Base-by-base conservation (phyloP, 345 rosid species). In the Microcos paniculata region DNA sequence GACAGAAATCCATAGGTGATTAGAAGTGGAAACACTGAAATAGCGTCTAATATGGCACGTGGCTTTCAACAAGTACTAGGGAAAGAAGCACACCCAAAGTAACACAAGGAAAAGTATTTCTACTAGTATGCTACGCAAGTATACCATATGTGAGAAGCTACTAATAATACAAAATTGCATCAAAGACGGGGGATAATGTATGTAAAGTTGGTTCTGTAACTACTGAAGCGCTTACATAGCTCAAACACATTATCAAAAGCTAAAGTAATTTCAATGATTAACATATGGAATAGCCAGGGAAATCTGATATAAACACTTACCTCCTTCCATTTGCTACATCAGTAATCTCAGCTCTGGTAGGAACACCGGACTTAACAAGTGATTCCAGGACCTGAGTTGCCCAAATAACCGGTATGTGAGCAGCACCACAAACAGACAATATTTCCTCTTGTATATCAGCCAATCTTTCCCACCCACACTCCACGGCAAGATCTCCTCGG, bases 401-500 rank as follows among this genome's bases (percentile, higher is more conserved):
- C 90, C 90, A 86, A 14, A 90, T 82, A 48, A 87, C 90, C 33
- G 95, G 93, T 48, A 87, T 42, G 38, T 81, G 79, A 64, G 91
- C 91, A 64, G 86, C 87, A 56, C 64, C 75, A 49, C 89, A 89
- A 70, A 85, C 24, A 71, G 84, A 83, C 15, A 89, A 3, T 76
- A 90, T 90, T 80, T 90, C 92, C n/a, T 90, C 91, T 61, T 90
- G 95, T 74, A 87, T 72, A 76, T 82, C 82, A 73, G 91, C 89
- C 71, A 90, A 78, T 67, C 82, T 87, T 78, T 90, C 95, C 92
- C 92, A 90, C 38, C 95, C 95, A 77, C 95, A 89, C 73, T 90
- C 95, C 42, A 90, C 95, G 0, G 92, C 95, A 74, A 90, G 95
- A 84, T 89, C 92, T 30, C 95, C 95, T 81, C 92, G 69, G 23